phyloP scores from a whole-genome alignment of 2,329 filamentous ascomycete species.

The Thelonectria rubi region DNA sequence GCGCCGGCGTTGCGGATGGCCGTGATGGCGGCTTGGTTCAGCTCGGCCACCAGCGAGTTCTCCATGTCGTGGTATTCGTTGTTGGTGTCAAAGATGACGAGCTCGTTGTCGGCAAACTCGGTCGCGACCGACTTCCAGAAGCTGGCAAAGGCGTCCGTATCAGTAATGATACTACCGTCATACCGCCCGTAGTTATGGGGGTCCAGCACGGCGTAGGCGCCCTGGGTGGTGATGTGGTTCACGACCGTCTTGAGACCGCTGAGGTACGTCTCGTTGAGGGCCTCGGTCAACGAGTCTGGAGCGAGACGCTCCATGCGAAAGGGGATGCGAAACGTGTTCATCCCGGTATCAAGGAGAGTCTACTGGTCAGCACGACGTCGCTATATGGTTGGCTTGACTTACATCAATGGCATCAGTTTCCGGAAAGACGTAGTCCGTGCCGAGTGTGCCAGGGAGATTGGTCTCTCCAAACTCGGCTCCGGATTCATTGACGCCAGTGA shows the following conservation, averaged over 20 bases:
- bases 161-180: slow-evolving; percentile 62
- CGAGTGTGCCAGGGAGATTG: slow-evolving; percentile 64
- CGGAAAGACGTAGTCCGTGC: slow-evolving; percentile 71
- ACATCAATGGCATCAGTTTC: slow-evolving; percentile 56
- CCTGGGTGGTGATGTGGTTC: slow-evolving; percentile 48
- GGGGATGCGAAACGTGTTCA: slow-evolving; percentile 66
- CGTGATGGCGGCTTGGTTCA: slow-evolving; percentile 72
- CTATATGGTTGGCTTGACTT: slow-evolving; percentile 20
- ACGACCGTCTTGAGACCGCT: slow-evolving; percentile 47
- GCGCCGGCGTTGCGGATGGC: slow-evolving; percentile 69
- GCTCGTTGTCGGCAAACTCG: slow-evolving; percentile 61
- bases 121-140: slow-evolving; percentile 67
- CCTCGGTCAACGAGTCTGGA: slow-evolving; percentile 53
- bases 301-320: slow-evolving; percentile 66
- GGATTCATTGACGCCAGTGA: slow-evolving; percentile 50
- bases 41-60: slow-evolving; percentile 63
- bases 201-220: slow-evolving; percentile 63
- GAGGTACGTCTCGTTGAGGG: slow-evolving; percentile 52
- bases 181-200: slow-evolving; percentile 70
- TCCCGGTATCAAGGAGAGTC: slow-evolving; percentile 60
- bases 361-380: slow-evolving; percentile 35
- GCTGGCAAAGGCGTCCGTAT: slow-evolving; percentile 60
- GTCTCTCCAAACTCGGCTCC: slow-evolving; percentile 71
- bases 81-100: slow-evolving; percentile 72
- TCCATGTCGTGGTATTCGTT: slow-evolving; percentile 74